A percentile compares a stretch with the other conserved stretches of the same genome.
Conservation (phyloP, 768 basidiomycete species). For the Pulveroboletus frians region DNA sequence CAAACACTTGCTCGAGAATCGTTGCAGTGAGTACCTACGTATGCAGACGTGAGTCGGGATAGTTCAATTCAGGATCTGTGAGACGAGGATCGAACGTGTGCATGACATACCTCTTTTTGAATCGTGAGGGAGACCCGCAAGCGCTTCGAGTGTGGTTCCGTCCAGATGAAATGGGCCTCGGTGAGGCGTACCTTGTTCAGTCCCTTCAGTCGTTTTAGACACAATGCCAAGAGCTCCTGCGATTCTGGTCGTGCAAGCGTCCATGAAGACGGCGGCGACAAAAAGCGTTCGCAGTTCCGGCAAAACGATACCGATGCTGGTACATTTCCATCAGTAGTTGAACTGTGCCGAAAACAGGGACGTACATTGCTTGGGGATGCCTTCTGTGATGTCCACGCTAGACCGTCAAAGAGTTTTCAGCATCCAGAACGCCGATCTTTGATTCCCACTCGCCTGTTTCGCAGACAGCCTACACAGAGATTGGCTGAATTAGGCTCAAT, state of each 20-base stretch:
- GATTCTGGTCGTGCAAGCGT: constrained; percentile 83
- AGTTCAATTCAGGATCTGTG: not conserved
- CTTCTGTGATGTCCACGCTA: constrained; percentile 95
- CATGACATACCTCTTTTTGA: constrained; percentile 82
- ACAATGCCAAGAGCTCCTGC: constrained; percentile 88
- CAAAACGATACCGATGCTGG: constrained; percentile 88
- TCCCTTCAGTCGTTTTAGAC: constrained; percentile 91
- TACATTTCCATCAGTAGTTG: constrained; percentile 2
- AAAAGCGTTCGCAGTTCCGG: constrained; percentile 92
- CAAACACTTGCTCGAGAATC: constrained; percentile 95
- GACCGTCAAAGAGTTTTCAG: constrained; percentile 1
- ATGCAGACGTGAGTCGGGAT: not conserved
- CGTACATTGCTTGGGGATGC: constrained; percentile 89
- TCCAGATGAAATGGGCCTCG: constrained; percentile 99
- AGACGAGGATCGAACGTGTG: too few relatives aligned
- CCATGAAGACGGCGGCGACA: constrained; percentile 89
- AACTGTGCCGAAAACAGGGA: not conserved
- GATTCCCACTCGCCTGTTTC: constrained; percentile 64
- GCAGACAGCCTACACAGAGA: constrained; percentile 80
- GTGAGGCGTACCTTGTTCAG: constrained; percentile 91
- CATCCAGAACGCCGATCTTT: not conserved
- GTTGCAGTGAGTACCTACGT: constrained; percentile 86
- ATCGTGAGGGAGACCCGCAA: constrained; percentile 91
- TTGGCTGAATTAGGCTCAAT: constrained; percentile 92
- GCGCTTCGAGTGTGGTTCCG: constrained; percentile 95